Base-by-base conservation (phyloP, 192 early-diverging fungal species). In the Lunasporangiospora selenospora region DNA sequence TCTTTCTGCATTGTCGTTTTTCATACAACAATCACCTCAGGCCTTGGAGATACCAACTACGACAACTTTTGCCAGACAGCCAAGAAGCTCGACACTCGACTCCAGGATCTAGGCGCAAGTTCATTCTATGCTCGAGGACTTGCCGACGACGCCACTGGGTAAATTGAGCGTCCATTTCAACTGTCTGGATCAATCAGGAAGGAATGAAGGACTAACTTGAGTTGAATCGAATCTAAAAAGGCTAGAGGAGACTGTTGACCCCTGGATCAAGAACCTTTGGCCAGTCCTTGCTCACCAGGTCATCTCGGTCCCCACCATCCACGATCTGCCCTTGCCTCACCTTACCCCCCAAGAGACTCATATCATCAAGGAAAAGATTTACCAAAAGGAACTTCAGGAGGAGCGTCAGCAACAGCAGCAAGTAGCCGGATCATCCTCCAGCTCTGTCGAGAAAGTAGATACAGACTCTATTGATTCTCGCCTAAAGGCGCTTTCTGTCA, bases 1-100 rank as follows among this genome's bases (percentile, higher is more conserved):
- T 42, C 16, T 42, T 16, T 42, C 19, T 16, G 2, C 41, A 42
- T 18, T 18, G 19, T 16, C 41, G 2, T 42, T 16, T 51, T n/a
- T 51, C 18, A 3, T 34, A 16, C 23, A 41, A 51, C 26, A n/a
- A n/a, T 16, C 16, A 51, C 2, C 24, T n/a, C 24, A 85, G 93
- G 94, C 6, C 82, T 98, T 23, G 96, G 96, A 15, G 96, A 98
- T 60, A 95, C 94, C 16, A 97, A 98, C 67, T 98, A 97, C 75
- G 83, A 85, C 45, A 95, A 97, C 70, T 98, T 97, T 73, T 92
- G 91, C 62, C 92, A 94, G 42, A 91, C 93, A 0, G 90, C 87
- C 6, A 90, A 90, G 71, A 76, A 90, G 11, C 67, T 98, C 23
- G 95, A 96, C 36, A 86, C 84, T 65, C 85, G 88, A 75, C 73